A percentile compares a stretch with the other conserved stretches of the same genome.
Evolutionary conservation across 148 eudicot genomes (phyloP).

Genomic region (Rhododendron williamsianum): DNA sequence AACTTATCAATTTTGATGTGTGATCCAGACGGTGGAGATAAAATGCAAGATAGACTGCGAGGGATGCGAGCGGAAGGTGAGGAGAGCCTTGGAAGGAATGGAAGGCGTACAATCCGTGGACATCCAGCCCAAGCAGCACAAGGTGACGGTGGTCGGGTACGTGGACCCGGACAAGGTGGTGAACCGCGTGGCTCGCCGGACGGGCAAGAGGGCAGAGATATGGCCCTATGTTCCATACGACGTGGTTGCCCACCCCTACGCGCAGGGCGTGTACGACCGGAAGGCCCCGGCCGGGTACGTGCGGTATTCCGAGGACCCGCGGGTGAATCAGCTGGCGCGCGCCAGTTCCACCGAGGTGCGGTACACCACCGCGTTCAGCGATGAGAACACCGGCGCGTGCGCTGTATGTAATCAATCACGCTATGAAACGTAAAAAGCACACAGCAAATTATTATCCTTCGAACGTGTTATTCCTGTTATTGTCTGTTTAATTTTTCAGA

Average conservation of each 20-base stretch:
- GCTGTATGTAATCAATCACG: slow-evolving; percentile 50
- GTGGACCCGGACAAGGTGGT: slow-evolving; percentile 82
- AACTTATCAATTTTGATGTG: background rate
- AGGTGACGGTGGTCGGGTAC: slow-evolving; percentile 66
- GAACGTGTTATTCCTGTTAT: background rate
- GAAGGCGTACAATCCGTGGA: slow-evolving; percentile 69
- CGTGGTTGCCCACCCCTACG: slow-evolving; percentile 77
- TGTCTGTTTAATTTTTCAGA: background rate
- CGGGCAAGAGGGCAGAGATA: slow-evolving; percentile 72
- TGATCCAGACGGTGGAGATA: slow-evolving; percentile 74
- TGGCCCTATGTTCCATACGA: slow-evolving; percentile 94
- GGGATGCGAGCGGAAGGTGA: slow-evolving; percentile 81
- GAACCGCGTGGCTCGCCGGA: slow-evolving; percentile 59
- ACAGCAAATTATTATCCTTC: background rate
- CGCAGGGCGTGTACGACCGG: slow-evolving; percentile 62
- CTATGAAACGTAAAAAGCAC: background rate
- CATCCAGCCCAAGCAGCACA: slow-evolving; percentile 56
- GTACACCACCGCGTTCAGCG: slow-evolving; percentile 85
- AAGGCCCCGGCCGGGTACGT: slow-evolving; percentile 90
- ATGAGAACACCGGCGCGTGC: slow-evolving; percentile 76
- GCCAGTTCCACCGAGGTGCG: slow-evolving; percentile 88
- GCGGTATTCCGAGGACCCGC: slow-evolving; percentile 41
- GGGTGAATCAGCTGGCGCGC: slow-evolving; percentile 44
- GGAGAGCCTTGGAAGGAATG: slow-evolving; percentile 82
- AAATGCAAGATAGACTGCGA: slow-evolving; percentile 79